These are phyloP conservation scores for Cytospora schulzeri DNA, from an alignment of 2,329 filamentous ascomycete genomes.

Conservation along the genomic window DNA sequence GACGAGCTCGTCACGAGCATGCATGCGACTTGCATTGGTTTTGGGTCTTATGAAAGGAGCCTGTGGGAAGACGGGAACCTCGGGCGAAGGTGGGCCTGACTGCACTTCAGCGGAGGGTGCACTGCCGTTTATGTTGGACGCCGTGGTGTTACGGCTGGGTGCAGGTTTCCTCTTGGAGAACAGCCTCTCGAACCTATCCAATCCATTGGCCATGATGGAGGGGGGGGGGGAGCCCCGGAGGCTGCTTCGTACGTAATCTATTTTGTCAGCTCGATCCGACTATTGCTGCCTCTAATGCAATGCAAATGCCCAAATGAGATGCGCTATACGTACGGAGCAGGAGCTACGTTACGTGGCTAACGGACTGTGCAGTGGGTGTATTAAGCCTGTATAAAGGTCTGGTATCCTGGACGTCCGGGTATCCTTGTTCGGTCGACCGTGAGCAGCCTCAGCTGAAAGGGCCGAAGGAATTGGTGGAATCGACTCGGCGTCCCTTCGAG, in stretches of 20 bases:
- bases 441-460: not conserved
- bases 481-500: not conserved
- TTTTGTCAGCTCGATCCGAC: constrained; percentile 28
- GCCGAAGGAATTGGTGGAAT: not conserved
- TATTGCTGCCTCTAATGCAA: constrained; percentile 18
- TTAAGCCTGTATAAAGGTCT: constrained; percentile 23
- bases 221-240: constrained; percentile 17
- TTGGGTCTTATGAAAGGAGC: constrained; percentile 60
- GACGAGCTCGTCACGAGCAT: constrained; percentile 52
- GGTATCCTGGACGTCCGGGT: not conserved
- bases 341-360: constrained; percentile 19
- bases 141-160: constrained; percentile 32
- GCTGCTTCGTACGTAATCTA: constrained; percentile 29
- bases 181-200: constrained; percentile 54
- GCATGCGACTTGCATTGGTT: constrained; percentile 50
- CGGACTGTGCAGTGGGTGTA: constrained; percentile 11
- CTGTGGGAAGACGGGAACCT: constrained; percentile 49
- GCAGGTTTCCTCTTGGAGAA: constrained; percentile 49
- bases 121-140: constrained; percentile 26
- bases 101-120: constrained; percentile 14
- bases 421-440: constrained; percentile 24
- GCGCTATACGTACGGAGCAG: constrained; percentile 20
- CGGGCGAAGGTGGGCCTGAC: constrained; percentile 26
- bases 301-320: not conserved
- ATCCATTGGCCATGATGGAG: constrained; percentile 49